Conservation (phyloP, 2,329 filamentous ascomycete species). For the Penicillium sp. region DNA sequence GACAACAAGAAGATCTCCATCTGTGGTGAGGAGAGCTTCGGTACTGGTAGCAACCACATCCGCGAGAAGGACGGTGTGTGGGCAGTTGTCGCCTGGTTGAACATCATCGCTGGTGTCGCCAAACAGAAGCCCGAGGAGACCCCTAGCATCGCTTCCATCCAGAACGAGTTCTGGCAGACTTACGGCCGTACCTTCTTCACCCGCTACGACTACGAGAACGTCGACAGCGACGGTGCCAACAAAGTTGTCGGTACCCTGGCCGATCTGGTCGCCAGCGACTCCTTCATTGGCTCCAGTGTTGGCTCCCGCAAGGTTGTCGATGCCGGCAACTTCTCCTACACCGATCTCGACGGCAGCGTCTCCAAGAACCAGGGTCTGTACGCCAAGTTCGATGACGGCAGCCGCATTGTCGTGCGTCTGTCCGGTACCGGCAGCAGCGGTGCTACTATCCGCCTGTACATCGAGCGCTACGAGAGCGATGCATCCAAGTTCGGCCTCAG, state of each 20-base stretch:
- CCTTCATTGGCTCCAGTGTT: conserved; percentile 85
- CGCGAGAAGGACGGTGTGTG: conserved; percentile 98
- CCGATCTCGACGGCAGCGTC: conserved; percentile 95
- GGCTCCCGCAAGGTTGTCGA: conserved; percentile 82
- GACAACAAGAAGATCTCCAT: conserved; percentile 96
- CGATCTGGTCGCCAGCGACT: conserved; percentile 73
- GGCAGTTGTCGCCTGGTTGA: conserved; percentile 97
- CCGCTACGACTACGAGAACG: conserved; percentile 96
- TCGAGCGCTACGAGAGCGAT: conserved; percentile 92
- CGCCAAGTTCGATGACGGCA: conserved; percentile 91
- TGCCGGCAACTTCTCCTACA: conserved; percentile 97
- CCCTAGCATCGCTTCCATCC: conserved; percentile 93
- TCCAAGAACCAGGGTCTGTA: conserved; percentile 96
- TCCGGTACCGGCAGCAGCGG: conserved; percentile 95
- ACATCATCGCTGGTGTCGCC: conserved; percentile 95
- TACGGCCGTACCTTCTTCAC: conserved; percentile 99
- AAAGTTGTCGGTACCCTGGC: conserved; percentile 85
- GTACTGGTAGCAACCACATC: conserved; percentile 97
- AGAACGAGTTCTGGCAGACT: conserved; percentile 93
- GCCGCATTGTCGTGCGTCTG: conserved; percentile 90
- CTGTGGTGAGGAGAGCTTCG: conserved; percentile 97
- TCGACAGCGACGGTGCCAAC: conserved; percentile 87
- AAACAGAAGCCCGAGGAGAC: conserved; percentile 78
- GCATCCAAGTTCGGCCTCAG: conserved; percentile 77
- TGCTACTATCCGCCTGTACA: conserved; percentile 94